phyloP scores from a whole-genome alignment of 2,329 filamentous ascomycete species.

The Aphanoascus verrucosus region DNA sequence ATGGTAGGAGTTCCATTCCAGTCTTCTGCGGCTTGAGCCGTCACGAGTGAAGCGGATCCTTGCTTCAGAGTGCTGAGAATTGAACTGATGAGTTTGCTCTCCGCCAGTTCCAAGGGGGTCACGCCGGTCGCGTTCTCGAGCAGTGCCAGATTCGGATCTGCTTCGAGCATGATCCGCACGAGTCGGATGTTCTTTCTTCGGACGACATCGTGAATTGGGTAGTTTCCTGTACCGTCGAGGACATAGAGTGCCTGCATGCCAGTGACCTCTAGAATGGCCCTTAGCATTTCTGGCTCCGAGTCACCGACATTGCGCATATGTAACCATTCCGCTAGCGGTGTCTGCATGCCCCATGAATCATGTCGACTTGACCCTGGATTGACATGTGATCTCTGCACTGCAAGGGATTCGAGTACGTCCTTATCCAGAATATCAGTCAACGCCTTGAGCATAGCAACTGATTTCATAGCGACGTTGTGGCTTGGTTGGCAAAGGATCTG shows the following conservation, averaged over 20 bases:
- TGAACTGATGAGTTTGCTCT: constrained; percentile 4
- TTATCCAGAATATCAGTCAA: constrained; percentile 4
- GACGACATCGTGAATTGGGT: constrained; percentile 32
- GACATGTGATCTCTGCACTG: constrained; percentile 11
- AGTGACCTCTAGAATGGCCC: constrained; percentile 40
- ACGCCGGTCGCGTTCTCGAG: constrained; percentile 67
- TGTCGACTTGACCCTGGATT: not conserved
- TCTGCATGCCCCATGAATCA: constrained; percentile 9
- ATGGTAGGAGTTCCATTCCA: not conserved
- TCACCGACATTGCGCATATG: constrained; percentile 27
- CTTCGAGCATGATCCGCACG: constrained; percentile 42
- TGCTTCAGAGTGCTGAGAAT: not conserved
- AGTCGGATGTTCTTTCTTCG: constrained; percentile 45
- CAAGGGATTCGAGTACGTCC: constrained; percentile 11
- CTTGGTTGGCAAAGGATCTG: constrained; percentile 32
- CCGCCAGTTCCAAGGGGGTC: constrained; percentile 47
- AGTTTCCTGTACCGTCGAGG: constrained; percentile 36
- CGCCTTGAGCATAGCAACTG: not conserved
- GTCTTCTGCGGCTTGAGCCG: not conserved
- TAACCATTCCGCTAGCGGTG: constrained; percentile 11
- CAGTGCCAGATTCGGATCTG: constrained; percentile 49
- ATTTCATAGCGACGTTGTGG: constrained; percentile 12
- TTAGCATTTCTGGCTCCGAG: not conserved
- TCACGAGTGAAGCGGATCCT: not conserved
- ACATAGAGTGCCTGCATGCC: constrained; percentile 36